A percentile compares a stretch with the other conserved stretches of the same genome.
Evolutionary conservation across 768 basidiomycete genomes (phyloP).

Genomic region (Naganishia kalamii): DNA sequence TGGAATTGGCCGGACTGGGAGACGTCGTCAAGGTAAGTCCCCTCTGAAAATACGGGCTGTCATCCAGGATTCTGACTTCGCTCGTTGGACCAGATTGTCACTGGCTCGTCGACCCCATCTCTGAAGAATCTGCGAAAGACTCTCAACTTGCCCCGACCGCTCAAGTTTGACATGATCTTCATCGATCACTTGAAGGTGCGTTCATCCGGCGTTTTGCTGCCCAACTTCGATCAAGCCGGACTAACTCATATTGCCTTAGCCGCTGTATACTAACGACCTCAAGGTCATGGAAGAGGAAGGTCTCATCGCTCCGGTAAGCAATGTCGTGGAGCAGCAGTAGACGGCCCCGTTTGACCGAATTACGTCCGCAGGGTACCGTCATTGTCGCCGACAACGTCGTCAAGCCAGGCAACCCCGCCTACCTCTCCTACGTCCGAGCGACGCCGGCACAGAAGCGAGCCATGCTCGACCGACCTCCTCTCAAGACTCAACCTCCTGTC

Average conservation of each 20-base stretch:
- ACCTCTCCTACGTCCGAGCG: conserved; percentile 42
- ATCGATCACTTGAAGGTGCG: conserved; percentile 40
- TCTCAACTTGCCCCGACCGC: conserved; percentile 34
- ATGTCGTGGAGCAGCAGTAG: too few species aligned
- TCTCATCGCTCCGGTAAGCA: conserved; percentile 38
- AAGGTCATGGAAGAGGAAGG: conserved; percentile 44
- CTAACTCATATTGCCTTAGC: background rate
- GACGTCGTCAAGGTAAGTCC: conserved; percentile 40
- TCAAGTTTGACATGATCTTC: conserved; percentile 44
- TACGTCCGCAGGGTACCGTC: conserved; percentile 32
- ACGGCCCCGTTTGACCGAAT: background rate
- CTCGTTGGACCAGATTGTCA: conserved; percentile 30
- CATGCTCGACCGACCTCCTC: conserved; percentile 21
- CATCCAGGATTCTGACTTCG: background rate
- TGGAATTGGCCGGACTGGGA: conserved; percentile 37
- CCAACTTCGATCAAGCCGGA: background rate
- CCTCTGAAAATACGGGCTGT: too few species aligned
- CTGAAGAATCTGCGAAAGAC: conserved; percentile 33
- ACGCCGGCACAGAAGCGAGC: conserved; percentile 34
- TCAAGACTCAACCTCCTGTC: conserved; percentile 27
- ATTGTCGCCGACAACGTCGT: conserved; percentile 46
- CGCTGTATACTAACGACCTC: conserved; percentile 42
- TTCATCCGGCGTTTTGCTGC: background rate
- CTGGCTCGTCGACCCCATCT: conserved; percentile 34
- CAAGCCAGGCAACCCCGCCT: conserved; percentile 44